Conservation (phyloP, 2,329 filamentous ascomycete genomes). For the Phialemoniopsis sp. region DNA sequence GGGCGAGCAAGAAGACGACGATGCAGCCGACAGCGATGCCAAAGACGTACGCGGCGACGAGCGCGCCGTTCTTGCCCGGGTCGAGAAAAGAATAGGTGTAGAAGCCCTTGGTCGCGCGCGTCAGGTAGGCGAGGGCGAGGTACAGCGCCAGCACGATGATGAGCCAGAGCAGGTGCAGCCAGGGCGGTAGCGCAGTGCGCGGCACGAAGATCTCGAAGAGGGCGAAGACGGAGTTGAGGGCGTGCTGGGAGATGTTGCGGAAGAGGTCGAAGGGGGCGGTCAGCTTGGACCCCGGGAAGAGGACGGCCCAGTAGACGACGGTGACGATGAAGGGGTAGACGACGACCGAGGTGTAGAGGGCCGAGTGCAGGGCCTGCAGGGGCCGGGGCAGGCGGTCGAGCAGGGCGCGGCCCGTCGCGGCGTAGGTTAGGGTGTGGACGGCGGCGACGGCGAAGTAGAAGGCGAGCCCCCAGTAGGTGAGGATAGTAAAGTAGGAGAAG, state of each 20-base stretch:
- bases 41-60: conserved; percentile 62
- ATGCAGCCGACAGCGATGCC: conserved; percentile 49
- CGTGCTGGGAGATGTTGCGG: conserved; percentile 70
- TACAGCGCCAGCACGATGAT: conserved; percentile 70
- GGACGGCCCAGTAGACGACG: conserved; percentile 64
- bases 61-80: conserved; percentile 40
- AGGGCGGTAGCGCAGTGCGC: conserved; percentile 57
- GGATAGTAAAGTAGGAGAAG: conserved; percentile 80
- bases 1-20: conserved; percentile 48
- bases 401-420: conserved; percentile 45
- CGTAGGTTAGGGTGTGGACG: conserved; percentile 67
- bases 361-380: conserved; percentile 60
- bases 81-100: conserved; percentile 82
- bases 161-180: conserved; percentile 63
- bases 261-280: conserved; percentile 47
- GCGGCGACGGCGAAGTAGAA: conserved; percentile 73
- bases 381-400: conserved; percentile 56
- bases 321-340: conserved; percentile 64
- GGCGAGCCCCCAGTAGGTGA: conserved; percentile 78
- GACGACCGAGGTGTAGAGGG: conserved; percentile 60
- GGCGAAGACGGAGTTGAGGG: conserved; percentile 67
- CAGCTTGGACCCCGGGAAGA: conserved; percentile 52
- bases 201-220: conserved; percentile 72
- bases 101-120: conserved; percentile 62
- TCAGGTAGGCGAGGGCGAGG: conserved; percentile 70